Evolutionary conservation across 495 filamentous ascomycete genomes (phyloP), one percentile per base, ranked within the genome.

Genomic region (Geopyxis carbonaria): DNA sequence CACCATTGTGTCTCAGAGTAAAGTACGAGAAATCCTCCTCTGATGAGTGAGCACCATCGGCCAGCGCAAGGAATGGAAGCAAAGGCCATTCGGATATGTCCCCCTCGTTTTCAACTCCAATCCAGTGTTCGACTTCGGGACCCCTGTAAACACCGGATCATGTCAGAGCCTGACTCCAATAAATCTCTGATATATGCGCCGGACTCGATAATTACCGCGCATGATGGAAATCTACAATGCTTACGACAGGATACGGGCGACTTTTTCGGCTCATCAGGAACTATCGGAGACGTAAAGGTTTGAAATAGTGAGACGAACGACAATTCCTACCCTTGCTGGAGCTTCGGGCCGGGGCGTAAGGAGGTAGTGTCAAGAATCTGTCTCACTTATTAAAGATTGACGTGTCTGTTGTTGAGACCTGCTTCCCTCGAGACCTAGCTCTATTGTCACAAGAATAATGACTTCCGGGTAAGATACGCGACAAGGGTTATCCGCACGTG

Each of bases 11-110:
- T 37, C 46, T 56, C 9, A 97, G 76, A 10, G 91, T 95, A 60
- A 97, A 97, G 63, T 95, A 97, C 38, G 84, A 93, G 65, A 94
- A 95, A 58, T 95, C 89, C 58, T 97, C 89, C 18, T 74, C 76
- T 6, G 80, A 71, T 27, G 81, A 89, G 62, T 97, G 89, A 25
- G 89, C 89, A 21, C 89, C 89, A 58, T 97, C 89, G 22, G 81
- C 83, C 45, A 97, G 62, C n/a, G 87, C 89, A 81, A 95, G 93
- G 60, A 95, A 97, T 0, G 89, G 89, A 33, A 97, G 66, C 44
- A 93, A 61, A 4, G 73, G 67, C 89, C 89, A 97, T 56, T 92
- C 85, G 3, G 82, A 80, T 23, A 87, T 85, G 57, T 93, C 80
- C 30, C 61, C 61, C 30, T 76, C 83, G 46, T 86, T 78, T 23